Evolutionary conservation across 345 rosid species (phyloP).

Genomic region (Mangifera indica): DNA sequence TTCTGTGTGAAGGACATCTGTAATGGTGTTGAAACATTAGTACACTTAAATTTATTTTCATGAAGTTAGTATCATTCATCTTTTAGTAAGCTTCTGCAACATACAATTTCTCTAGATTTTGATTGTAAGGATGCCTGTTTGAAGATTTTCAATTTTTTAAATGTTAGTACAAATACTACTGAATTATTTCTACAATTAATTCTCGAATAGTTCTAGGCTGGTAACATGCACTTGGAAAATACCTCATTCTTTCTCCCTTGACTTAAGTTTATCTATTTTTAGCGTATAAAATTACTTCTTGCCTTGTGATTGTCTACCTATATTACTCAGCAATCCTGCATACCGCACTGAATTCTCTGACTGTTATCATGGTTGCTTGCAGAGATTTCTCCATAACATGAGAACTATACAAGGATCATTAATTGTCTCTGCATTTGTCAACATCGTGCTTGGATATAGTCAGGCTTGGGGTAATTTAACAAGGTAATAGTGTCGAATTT

Average conservation of each 20-base stretch:
- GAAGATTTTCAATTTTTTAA: background rate
- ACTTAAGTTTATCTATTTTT: background rate
- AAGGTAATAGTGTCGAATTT: constrained; percentile 40
- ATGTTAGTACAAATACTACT: background rate
- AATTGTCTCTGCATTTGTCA: constrained; percentile 79
- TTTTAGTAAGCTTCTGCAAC: background rate
- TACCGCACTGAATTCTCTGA: background rate
- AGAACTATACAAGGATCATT: constrained; percentile 93
- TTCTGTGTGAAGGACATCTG: background rate
- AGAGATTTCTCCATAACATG: constrained; percentile 73
- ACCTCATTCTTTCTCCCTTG: background rate
- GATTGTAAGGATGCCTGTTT: background rate
- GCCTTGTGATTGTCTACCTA: background rate
- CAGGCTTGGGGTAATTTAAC: constrained; percentile 71
- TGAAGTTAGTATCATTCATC: background rate
- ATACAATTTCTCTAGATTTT: background rate
- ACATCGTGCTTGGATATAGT: constrained; percentile 78
- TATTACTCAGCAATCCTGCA: background rate
- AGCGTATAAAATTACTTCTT: background rate
- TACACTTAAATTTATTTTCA: background rate
- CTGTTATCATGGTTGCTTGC: constrained; percentile 27
- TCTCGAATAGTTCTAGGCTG: background rate
- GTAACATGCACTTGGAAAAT: background rate
- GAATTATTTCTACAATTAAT: background rate
- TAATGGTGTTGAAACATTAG: background rate